These are phyloP conservation scores for Umbelopsis ramanniana DNA, from an alignment of 192 early-diverging fungal genomes.

Conservation along the genomic window DNA sequence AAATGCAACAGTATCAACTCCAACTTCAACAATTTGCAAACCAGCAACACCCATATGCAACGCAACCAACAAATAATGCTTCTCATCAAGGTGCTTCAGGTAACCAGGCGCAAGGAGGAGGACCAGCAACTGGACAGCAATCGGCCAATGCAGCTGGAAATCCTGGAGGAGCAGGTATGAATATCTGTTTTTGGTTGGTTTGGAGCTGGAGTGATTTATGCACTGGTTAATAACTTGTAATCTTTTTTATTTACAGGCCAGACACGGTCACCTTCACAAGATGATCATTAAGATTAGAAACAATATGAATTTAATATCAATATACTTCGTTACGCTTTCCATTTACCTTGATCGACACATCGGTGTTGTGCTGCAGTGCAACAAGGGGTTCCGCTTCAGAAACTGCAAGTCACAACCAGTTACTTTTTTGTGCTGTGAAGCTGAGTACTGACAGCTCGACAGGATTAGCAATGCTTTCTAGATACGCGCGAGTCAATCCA, in stretches of 20 bases:
- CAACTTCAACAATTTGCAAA: slow-evolving; percentile 42
- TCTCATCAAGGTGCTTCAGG: background rate
- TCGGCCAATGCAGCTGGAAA: background rate
- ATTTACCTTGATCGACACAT: background rate
- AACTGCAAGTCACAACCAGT: too few species aligned
- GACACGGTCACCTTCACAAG: slow-evolving; percentile 11
- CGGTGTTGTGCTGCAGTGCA: too few species aligned
- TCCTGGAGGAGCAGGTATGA: background rate
- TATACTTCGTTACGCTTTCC: background rate
- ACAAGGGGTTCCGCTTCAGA: too few species aligned
- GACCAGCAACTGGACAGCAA: slow-evolving; percentile 1
- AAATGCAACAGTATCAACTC: slow-evolving; percentile 47
- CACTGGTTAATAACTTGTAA: background rate
- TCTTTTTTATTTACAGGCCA: background rate
- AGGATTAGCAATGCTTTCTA: background rate
- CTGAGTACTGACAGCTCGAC: too few species aligned
- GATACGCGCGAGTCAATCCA: background rate
- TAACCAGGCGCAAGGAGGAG: background rate
- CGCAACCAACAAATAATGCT: slow-evolving; percentile 2
- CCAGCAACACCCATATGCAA: slow-evolving; percentile 24
- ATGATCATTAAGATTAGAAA: slow-evolving; percentile 22
- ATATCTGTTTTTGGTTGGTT: too few species aligned
- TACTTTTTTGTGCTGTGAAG: too few species aligned
- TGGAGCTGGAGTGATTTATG: too few species aligned
- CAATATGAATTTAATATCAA: background rate